phyloP scores from a whole-genome alignment of 2,329 filamentous ascomycete species.

The Talaromyces sp. region DNA sequence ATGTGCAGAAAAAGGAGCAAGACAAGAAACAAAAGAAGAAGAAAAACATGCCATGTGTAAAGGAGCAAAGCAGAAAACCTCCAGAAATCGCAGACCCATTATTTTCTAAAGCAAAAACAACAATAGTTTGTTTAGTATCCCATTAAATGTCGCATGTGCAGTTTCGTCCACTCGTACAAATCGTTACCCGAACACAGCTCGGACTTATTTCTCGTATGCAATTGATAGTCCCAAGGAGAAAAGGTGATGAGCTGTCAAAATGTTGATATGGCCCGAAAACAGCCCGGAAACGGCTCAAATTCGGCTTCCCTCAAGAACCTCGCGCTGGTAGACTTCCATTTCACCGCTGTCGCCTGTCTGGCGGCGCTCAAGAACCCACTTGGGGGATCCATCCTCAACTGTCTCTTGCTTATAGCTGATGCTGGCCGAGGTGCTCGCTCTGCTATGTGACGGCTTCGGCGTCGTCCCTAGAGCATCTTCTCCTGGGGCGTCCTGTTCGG shows the following conservation, averaged over 20 bases:
- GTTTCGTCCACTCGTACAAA: not conserved
- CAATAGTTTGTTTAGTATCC: not conserved
- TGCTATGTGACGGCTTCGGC: conserved; percentile 20
- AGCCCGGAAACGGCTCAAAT: not conserved
- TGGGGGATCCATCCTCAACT: conserved; percentile 24
- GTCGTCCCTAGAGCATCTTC: conserved; percentile 1
- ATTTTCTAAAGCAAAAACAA: not conserved
- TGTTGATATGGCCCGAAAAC: too few relatives aligned
- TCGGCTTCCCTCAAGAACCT: not conserved
- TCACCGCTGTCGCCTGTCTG: conserved; percentile 27
- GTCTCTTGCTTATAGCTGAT: conserved; percentile 27
- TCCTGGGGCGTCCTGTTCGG: not conserved
- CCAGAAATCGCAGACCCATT: not conserved
- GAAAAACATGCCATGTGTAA: not conserved
- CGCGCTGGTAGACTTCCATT: conserved; percentile 23
- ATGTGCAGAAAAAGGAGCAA: not conserved
- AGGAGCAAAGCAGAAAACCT: not conserved
- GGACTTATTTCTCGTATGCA: not conserved
- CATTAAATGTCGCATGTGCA: not conserved
- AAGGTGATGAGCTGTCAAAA: not conserved
- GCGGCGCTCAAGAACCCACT: conserved; percentile 31
- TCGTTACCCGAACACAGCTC: not conserved
- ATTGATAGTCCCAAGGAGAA: not conserved
- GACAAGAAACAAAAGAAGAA: not conserved
- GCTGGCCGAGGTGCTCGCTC: conserved; percentile 28